Percentiles rank a stretch among this genome's conserved stretches.
phyloP scores from a whole-genome alignment of 2,329 filamentous ascomycete genomes.

The Cytospora chrysosperma region DNA sequence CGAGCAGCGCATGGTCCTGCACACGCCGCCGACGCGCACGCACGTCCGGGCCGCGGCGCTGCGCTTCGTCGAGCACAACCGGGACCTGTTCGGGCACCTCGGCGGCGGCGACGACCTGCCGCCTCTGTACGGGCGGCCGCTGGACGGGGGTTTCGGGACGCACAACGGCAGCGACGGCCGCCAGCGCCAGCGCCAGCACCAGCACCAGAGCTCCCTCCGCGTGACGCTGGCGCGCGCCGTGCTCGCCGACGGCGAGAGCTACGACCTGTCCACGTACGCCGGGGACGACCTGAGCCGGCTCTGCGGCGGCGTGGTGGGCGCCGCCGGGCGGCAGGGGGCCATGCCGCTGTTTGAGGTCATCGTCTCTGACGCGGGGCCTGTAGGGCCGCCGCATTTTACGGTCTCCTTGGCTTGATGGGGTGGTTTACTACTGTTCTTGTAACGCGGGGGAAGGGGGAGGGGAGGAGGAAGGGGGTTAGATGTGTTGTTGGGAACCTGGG shows the following conservation, averaged over 20 bases:
- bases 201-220: neutral
- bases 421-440: no score
- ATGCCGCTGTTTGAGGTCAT: slow-evolving; percentile 21
- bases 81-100: slow-evolving; percentile 6
- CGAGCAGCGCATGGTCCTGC: slow-evolving; percentile 17
- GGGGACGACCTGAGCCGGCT: slow-evolving; percentile 20
- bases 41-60: slow-evolving; percentile 18
- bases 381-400: no score
- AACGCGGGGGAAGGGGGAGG: neutral
- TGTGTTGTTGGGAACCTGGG: neutral
- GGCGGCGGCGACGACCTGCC: neutral
- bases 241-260: slow-evolving; percentile 15
- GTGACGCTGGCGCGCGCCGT: slow-evolving; percentile 12
- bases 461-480: neutral
- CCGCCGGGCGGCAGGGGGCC: neutral
- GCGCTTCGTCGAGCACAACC: slow-evolving; percentile 8
- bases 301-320: slow-evolving; percentile 5
- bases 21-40: slow-evolving; percentile 14
- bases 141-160: no score
- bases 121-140: no score
- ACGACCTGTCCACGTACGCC: slow-evolving; percentile 16
- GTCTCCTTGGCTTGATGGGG: no score
- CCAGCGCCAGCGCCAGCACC: neutral
- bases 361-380: neutral
- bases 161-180: neutral